phyloP scores from a whole-genome alignment of 1,284 basidiomycete genomes.

The Cerioporus squamosus region DNA sequence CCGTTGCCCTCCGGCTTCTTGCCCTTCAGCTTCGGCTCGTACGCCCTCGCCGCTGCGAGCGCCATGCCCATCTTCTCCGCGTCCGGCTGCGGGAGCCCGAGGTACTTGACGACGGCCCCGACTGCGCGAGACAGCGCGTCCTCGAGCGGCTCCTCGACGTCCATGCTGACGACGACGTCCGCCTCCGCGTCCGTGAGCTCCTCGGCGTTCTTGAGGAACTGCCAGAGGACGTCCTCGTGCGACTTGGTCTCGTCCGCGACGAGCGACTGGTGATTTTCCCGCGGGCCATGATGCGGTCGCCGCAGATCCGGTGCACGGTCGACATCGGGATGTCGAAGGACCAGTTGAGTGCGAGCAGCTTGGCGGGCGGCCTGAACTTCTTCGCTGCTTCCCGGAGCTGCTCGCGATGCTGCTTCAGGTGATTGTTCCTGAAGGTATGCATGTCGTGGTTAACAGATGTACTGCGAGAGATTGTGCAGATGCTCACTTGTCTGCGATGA shows the following conservation, averaged over 20 bases:
- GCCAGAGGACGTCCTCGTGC: slow-evolving; percentile 85
- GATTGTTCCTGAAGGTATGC: slow-evolving; percentile 77
- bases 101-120: slow-evolving; percentile 53
- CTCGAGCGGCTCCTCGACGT: slow-evolving; percentile 58
- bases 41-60: slow-evolving; percentile 55
- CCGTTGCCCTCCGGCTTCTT: slow-evolving; percentile 30
- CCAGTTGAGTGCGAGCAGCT: slow-evolving; percentile 85
- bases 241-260: slow-evolving; percentile 57
- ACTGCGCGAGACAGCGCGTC: slow-evolving; percentile 63
- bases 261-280: slow-evolving; percentile 88
- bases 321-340: slow-evolving; percentile 56
- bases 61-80: slow-evolving; percentile 65
- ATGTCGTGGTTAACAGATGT: background rate
- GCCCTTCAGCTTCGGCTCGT: slow-evolving; percentile 43
- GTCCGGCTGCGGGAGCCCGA: slow-evolving; percentile 57
- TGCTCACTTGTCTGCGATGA: slow-evolving; percentile 87
- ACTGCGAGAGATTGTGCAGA: background rate
- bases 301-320: slow-evolving; percentile 74
- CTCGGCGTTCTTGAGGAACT: slow-evolving; percentile 73
- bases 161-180: slow-evolving; percentile 70
- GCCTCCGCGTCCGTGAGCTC: slow-evolving; percentile 69
- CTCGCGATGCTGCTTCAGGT: slow-evolving; percentile 76
- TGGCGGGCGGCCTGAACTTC: slow-evolving; percentile 54
- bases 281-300: slow-evolving; percentile 72
- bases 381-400: slow-evolving; percentile 62